Percentiles rank a stretch among this genome's conserved stretches.
Evolutionary conservation across 805 yeast species (phyloP).

Genomic region (Komagataella pastoris): DNA sequence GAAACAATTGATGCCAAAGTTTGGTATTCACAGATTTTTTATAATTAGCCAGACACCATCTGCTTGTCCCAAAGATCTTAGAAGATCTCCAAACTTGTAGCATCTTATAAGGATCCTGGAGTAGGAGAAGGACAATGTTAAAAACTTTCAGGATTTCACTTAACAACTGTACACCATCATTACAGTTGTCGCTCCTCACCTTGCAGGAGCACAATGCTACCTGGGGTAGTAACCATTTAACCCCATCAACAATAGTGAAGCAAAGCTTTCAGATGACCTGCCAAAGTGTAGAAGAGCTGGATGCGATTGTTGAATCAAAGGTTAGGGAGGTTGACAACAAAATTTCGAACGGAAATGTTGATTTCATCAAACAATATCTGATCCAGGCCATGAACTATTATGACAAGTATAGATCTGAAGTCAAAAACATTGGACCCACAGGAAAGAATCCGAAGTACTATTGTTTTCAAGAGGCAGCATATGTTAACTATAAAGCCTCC

Average conservation of each 20-base stretch:
- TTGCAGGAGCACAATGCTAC: background rate
- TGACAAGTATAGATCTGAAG: constrained; percentile 9
- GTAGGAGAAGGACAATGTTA: background rate
- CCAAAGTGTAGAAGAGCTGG: background rate
- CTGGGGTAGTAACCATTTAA: background rate
- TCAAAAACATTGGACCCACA: constrained; percentile 2
- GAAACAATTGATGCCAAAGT: background rate
- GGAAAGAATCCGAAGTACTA: background rate
- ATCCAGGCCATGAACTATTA: constrained; percentile 13
- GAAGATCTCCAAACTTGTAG: background rate
- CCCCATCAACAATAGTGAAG: too few relatives aligned
- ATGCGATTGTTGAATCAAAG: background rate
- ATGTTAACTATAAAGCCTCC: constrained; percentile 13
- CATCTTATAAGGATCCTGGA: background rate
- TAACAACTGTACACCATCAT: background rate
- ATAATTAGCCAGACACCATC: background rate
- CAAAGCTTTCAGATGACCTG: background rate
- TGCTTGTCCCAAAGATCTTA: background rate
- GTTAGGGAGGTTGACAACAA: background rate
- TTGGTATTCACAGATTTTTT: background rate
- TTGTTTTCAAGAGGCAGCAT: constrained; percentile 9
- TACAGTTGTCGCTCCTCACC: background rate
- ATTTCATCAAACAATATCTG: constrained; percentile 7
- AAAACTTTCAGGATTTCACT: background rate
- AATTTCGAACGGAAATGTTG: background rate